These are phyloP conservation scores for Bryoerythrophyllum caledonicum DNA, from an alignment of 225 moss, liverwort and hornwort species.

Conservation along the genomic window DNA sequence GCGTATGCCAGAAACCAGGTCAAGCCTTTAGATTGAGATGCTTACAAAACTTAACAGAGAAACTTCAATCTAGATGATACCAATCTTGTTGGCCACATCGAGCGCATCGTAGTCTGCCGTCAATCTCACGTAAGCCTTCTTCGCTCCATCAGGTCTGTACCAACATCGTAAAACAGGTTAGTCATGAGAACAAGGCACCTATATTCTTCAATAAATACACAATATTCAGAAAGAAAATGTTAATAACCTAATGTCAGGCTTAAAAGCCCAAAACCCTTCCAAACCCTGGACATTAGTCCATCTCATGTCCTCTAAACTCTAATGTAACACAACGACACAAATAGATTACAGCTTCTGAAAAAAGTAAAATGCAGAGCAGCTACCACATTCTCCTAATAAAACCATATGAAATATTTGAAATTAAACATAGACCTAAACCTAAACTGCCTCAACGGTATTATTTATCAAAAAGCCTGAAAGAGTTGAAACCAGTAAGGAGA, in stretches of 20 bases:
- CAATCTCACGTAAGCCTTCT: conserved; percentile 85
- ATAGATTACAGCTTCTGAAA: not conserved
- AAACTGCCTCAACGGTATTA: not conserved
- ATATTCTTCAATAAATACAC: too few species aligned
- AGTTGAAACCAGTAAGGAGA: not conserved
- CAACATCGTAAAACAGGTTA: not conserved
- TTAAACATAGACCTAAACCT: not conserved
- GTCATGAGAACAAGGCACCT: not conserved
- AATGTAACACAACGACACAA: not conserved
- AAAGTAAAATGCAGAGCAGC: not conserved
- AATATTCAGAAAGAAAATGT: not conserved
- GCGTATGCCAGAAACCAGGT: conserved; percentile 23
- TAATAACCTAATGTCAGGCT: not conserved
- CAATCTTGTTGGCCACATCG: conserved; percentile 95
- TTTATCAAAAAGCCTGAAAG: not conserved
- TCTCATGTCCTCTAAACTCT: not conserved
- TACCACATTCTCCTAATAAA: not conserved
- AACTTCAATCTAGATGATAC: conserved; percentile 62
- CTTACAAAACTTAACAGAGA: conserved; percentile 33
- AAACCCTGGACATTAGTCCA: too few species aligned
- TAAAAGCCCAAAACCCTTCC: not conserved
- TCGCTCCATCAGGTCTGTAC: conserved; percentile 78
- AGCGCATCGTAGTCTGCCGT: conserved; percentile 86
- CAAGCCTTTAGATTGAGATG: conserved; percentile 31
- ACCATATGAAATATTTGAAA: not conserved